Percentiles rank a stretch among this genome's conserved stretches.
phyloP scores from a whole-genome alignment of 2,329 filamentous ascomycete species.

The Ascochyta pisi region DNA sequence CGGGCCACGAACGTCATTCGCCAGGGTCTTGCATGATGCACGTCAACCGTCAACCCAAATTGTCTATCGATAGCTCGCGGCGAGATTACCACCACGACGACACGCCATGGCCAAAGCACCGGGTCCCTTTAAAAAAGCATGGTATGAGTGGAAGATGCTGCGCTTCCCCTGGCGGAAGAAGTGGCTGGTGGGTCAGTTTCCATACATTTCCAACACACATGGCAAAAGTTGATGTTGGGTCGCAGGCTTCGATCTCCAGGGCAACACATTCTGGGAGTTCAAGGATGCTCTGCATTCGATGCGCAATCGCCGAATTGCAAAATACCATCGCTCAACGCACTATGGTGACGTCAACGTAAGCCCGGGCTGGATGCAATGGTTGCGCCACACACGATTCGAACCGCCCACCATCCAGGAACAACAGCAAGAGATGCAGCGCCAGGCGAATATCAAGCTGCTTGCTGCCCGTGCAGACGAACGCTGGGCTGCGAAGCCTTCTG shows the following conservation, averaged over 20 bases:
- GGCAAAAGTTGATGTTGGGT: neutral
- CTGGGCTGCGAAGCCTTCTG: slow-evolving; percentile 66
- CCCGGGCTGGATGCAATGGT: slow-evolving; percentile 73
- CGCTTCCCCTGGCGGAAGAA: slow-evolving; percentile 67
- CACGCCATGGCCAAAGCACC: slow-evolving; percentile 48
- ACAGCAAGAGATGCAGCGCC: slow-evolving; percentile 62
- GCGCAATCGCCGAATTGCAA: slow-evolving; percentile 65
- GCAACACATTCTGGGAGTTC: slow-evolving; percentile 74
- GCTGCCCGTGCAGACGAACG: slow-evolving; percentile 66
- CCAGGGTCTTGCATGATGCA: slow-evolving; percentile 8
- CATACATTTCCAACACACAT: neutral
- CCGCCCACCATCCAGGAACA: slow-evolving; percentile 67
- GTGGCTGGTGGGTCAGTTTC: slow-evolving; percentile 62
- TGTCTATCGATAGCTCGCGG: slow-evolving; percentile 15
- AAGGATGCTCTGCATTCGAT: slow-evolving; percentile 62
- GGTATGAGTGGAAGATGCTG: slow-evolving; percentile 69
- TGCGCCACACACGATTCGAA: slow-evolving; percentile 65
- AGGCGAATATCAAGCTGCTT: slow-evolving; percentile 65
- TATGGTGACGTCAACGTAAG: slow-evolving; percentile 66
- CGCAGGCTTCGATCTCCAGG: slow-evolving; percentile 63
- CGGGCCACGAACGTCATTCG: slow-evolving; percentile 10
- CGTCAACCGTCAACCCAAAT: neutral
- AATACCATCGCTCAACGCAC: slow-evolving; percentile 60
- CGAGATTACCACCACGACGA: slow-evolving; percentile 26
- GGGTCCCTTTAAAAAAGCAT: slow-evolving; percentile 54